Base-by-base conservation (phyloP, 148 eudicot genomes). In the Chenopodium suecicum region DNA sequence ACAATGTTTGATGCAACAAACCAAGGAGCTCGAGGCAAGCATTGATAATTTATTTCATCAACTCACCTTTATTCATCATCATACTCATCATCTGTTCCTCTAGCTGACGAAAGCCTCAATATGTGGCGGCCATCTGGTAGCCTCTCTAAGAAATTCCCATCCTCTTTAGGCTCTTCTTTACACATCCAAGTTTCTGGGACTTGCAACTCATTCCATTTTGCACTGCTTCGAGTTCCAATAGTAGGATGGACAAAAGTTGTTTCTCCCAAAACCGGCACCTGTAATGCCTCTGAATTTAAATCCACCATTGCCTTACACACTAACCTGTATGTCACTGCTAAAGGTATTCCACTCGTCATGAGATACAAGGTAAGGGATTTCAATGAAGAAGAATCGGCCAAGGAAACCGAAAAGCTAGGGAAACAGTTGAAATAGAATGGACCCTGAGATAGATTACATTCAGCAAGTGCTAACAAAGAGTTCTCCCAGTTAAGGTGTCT, bases 161-260 rank as follows among this genome's bases (percentile, higher is more conserved):
- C 17, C 4, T 77, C 14, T 69, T 69, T 16, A 69, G 46, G 73
- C 46, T 69, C 73, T 69, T 69, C 44, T 69, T 14, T 14, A 34
- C 73, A 3, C 44, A 44, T 62, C 70, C 69, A 60, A 13, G 67
- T 11, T 71, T 80, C 27, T 2, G 68, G 77, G 29, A 60, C 58
- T 50, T 46, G 65, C 23, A 64, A 29, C 23, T 73, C 83, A 31
- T 81, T 63, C 83, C 83, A 74, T 34, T 31, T 52, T 9, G 54
- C 66, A 22, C 31, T 52, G 32, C 20, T 44, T 11, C 11, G 44
- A 46, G 23, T 75, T 52, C 54, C 41, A 19, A 22, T 48, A n/a
- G 27, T 22, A 4, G 31, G 76, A 1, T 72, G 54, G 46, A 44
- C 9, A 72, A 22, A 72, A 72, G 54, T 2, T 22, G 54, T 72